phyloP scores from a whole-genome alignment of 2,329 filamentous ascomycete species.

The Pseudocercospora pini-densiflorae region DNA sequence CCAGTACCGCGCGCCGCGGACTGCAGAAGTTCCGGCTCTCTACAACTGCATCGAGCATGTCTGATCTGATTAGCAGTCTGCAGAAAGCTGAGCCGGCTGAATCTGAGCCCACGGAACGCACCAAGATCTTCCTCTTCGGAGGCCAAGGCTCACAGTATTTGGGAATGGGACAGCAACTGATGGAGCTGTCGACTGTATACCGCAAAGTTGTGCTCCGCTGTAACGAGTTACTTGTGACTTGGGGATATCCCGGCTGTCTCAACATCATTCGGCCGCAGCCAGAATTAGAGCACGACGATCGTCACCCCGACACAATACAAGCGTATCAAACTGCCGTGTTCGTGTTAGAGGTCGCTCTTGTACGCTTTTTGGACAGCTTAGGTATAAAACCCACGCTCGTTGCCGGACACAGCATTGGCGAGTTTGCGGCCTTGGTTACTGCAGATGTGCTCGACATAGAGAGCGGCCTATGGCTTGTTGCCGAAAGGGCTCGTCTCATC shows the following conservation, averaged over 20 bases:
- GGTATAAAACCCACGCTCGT: constrained; percentile 18
- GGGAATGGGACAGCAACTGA: constrained; percentile 16
- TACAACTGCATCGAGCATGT: constrained; percentile 1
- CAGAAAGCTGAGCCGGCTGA: neutral
- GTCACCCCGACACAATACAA: constrained; percentile 8
- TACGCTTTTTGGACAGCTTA: constrained; percentile 1
- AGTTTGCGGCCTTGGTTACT: constrained; percentile 17
- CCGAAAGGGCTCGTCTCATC: constrained; percentile 16
- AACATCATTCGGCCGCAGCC: neutral
- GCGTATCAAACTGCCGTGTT: constrained; percentile 14
- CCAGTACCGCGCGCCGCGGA: constrained; percentile 33
- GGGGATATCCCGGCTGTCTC: constrained; percentile 11
- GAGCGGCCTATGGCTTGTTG: constrained; percentile 14
- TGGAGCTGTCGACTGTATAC: constrained; percentile 14
- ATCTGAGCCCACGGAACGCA: neutral
- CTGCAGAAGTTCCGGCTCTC: constrained; percentile 25
- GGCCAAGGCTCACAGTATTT: constrained; percentile 21
- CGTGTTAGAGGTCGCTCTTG: constrained; percentile 17
- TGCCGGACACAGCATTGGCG: constrained; percentile 31
- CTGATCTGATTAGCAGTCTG: neutral
- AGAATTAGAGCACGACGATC: neutral
- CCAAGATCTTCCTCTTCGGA: constrained; percentile 12
- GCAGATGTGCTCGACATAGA: constrained; percentile 21
- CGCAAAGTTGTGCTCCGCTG: constrained; percentile 10
- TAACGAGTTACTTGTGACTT: constrained; percentile 6